These are phyloP conservation scores for Breviolum minutum DNA, from an alignment of 73 alveolate genomes.

Conservation along the genomic window DNA sequence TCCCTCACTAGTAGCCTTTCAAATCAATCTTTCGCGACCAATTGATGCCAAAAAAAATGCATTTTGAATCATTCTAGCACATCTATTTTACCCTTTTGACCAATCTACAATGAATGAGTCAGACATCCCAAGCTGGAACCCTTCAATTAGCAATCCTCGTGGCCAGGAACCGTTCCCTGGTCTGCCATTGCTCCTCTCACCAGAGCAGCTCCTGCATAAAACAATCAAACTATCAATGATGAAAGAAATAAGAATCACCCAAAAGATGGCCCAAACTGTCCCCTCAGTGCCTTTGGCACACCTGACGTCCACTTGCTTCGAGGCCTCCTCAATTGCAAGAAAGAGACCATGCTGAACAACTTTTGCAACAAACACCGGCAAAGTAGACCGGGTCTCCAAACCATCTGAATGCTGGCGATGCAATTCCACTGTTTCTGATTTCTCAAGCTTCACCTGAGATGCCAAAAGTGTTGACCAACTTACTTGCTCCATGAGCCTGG, in stretches of 20 bases:
- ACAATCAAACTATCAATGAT: neutral
- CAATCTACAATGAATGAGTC: too few relatives aligned
- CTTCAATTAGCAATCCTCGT: neutral
- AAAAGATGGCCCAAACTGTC: neutral
- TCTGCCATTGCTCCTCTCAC: neutral
- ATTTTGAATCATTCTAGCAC: neutral
- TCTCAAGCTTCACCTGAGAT: slow-evolving; percentile 33
- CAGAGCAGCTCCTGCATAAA: slow-evolving; percentile 29
- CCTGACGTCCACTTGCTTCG: neutral
- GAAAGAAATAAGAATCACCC: neutral
- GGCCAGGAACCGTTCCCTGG: slow-evolving; percentile 57
- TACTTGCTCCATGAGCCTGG: too few relatives aligned
- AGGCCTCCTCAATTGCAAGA: neutral
- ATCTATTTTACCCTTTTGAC: neutral
- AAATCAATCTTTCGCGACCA: too few relatives aligned
- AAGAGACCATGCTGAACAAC: too few relatives aligned
- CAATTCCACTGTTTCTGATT: neutral
- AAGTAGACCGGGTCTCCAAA: neutral
- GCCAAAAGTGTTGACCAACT: too few relatives aligned
- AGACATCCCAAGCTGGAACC: neutral
- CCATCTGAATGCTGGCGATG: slow-evolving; percentile 12
- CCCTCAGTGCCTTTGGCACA: neutral
- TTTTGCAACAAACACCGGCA: too few relatives aligned
- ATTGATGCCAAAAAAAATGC: neutral
- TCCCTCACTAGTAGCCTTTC: too few relatives aligned